Percentiles rank a stretch among this genome's conserved stretches.
Conservation (phyloP, 2,329 filamentous ascomycete species). For the Pseudocercospora eumusae region DNA sequence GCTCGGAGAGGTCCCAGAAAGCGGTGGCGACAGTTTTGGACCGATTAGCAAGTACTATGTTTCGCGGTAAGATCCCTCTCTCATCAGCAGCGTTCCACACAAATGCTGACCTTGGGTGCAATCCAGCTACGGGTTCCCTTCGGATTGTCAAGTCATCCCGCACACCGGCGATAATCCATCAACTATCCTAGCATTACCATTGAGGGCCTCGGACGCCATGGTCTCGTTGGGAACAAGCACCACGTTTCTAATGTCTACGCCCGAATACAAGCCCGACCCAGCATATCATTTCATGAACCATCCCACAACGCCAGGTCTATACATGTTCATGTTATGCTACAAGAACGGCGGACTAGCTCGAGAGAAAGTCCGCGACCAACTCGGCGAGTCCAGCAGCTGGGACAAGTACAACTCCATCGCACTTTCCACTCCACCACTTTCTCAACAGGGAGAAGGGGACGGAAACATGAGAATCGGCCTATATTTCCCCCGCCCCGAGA, state of each 20-base stretch:
- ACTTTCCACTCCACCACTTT: constrained; percentile 68
- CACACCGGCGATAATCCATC: constrained; percentile 97
- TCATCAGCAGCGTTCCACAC: neutral
- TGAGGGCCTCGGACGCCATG: constrained; percentile 86
- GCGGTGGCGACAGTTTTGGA: constrained; percentile 79
- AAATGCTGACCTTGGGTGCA: neutral
- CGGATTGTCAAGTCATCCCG: constrained; percentile 74
- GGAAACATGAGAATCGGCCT: constrained; percentile 76
- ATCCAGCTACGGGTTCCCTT: constrained; percentile 71
- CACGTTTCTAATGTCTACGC: constrained; percentile 96
- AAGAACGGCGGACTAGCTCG: constrained; percentile 95
- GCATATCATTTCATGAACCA: constrained; percentile 98
- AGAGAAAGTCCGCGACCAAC: constrained; percentile 80
- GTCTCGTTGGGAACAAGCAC: constrained; percentile 93
- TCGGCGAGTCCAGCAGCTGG: constrained; percentile 69
- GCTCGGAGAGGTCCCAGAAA: constrained; percentile 75
- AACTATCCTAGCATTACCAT: constrained; percentile 86
- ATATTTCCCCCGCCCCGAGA: constrained; percentile 95
- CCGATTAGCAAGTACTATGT: constrained; percentile 77
- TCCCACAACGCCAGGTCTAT: constrained; percentile 82
- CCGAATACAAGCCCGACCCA: constrained; percentile 84
- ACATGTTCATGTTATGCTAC: constrained; percentile 99
- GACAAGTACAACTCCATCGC: constrained; percentile 75
- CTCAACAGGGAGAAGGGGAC: constrained; percentile 52
- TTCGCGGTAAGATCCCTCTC: constrained; percentile 9